These are phyloP conservation scores for Fremontodendron californicum DNA, from an alignment of 345 rosid genomes.

Conservation along the genomic window DNA sequence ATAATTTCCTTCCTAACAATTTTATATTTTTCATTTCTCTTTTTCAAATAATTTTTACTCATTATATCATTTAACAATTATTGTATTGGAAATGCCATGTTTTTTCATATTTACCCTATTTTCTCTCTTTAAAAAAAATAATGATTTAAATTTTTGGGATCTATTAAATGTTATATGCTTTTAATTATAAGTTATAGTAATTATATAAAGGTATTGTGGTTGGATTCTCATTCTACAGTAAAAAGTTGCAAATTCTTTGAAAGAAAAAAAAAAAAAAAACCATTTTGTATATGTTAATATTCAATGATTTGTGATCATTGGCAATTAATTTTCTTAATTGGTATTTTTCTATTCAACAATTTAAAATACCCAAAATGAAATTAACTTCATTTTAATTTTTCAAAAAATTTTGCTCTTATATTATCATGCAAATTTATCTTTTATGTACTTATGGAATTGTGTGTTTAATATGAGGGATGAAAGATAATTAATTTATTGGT, in stretches of 20 bases:
- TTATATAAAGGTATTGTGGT: not conserved
- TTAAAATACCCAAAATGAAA: not conserved
- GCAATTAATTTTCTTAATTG: not conserved
- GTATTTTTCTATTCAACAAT: not conserved
- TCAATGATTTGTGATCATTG: not conserved
- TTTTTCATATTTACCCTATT: too few species aligned
- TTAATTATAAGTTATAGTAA: not conserved
- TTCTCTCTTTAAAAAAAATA: not conserved
- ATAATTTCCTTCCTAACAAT: too few species aligned
- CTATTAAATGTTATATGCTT: too few species aligned
- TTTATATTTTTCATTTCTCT: too few species aligned
- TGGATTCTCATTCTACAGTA: not conserved
- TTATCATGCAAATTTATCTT: too few species aligned
- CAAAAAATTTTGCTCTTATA: too few species aligned
- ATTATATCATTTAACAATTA: too few species aligned
- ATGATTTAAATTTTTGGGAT: not conserved
- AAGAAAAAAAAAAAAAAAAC: not conserved
- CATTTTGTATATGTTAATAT: not conserved
- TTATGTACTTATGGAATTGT: too few species aligned
- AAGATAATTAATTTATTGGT: too few species aligned
- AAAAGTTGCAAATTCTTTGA: not conserved
- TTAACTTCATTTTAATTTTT: not conserved
- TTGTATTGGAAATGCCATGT: too few species aligned
- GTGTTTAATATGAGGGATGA: too few species aligned
- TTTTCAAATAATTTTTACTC: too few species aligned